Evolutionary conservation across 2,329 filamentous ascomycete genomes (phyloP).

Genomic region (Colletotrichum tabaci): DNA sequence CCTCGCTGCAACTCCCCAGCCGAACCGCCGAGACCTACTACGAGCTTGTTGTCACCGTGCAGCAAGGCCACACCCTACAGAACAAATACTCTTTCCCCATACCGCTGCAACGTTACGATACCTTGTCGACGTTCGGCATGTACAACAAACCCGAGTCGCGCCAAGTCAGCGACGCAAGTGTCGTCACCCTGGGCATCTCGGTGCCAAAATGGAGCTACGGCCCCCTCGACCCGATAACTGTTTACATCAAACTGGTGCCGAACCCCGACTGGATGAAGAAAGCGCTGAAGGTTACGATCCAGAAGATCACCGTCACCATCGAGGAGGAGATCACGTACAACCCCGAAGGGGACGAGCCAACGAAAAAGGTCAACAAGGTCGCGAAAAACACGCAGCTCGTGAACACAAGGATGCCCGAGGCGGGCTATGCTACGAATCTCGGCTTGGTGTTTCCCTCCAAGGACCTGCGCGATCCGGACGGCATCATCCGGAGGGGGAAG

Average conservation of each 20-base stretch:
- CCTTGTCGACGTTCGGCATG: constrained; percentile 98
- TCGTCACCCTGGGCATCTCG: constrained; percentile 92
- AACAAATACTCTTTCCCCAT: constrained; percentile 94
- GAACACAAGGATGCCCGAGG: constrained; percentile 87
- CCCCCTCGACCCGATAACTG: constrained; percentile 92
- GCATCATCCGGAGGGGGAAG: constrained; percentile 87
- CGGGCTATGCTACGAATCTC: constrained; percentile 93
- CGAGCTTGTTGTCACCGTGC: constrained; percentile 95
- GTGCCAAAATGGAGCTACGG: constrained; percentile 97
- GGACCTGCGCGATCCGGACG: constrained; percentile 88
- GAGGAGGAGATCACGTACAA: constrained; percentile 99
- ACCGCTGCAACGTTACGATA: constrained; percentile 94
- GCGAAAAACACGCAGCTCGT: constrained; percentile 87
- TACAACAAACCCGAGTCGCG: constrained; percentile 96
- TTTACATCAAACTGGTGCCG: constrained; percentile 94
- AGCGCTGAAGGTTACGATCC: constrained; percentile 91
- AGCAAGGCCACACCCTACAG: constrained; percentile 89
- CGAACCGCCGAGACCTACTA: constrained; percentile 98
- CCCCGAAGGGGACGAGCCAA: constrained; percentile 95
- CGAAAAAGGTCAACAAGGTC: constrained; percentile 89
- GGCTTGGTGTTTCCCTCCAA: constrained; percentile 92
- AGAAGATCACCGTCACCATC: constrained; percentile 92
- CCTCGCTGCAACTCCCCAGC: constrained; percentile 90
- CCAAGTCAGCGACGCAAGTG: constrained; percentile 87
- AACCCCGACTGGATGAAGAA: constrained; percentile 94